Evolutionary conservation across 441 rosid genomes (phyloP).

Genomic region (Pelargonium australe): DNA sequence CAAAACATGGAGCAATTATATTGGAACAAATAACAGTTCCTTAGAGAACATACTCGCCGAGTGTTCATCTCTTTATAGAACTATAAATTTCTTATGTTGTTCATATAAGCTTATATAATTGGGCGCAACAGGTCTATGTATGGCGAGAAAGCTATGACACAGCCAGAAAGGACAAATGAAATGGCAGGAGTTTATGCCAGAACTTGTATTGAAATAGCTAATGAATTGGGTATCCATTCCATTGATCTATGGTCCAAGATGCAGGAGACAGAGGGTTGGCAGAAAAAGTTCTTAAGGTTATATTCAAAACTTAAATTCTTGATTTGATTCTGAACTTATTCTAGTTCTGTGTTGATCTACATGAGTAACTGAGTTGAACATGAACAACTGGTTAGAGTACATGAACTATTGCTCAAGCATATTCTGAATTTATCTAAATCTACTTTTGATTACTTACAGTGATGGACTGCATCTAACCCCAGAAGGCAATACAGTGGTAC

Average conservation of each 20-base stretch:
- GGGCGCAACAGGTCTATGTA: slow-evolving; percentile 45
- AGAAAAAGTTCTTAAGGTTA: slow-evolving; percentile 66
- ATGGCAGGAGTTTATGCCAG: slow-evolving; percentile 63
- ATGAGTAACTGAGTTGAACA: background rate
- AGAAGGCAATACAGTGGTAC: slow-evolving; percentile 69
- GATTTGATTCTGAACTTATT: background rate
- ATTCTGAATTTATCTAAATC: background rate
- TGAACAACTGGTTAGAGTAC: too few relatives aligned
- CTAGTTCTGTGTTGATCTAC: background rate
- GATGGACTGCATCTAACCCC: slow-evolving; percentile 82
- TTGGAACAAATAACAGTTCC: background rate
- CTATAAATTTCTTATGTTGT: background rate
- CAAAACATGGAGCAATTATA: background rate
- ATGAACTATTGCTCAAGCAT: background rate
- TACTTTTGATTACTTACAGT: slow-evolving; percentile 30
- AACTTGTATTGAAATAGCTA: slow-evolving; percentile 58
- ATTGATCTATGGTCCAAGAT: slow-evolving; percentile 82
- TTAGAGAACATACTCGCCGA: background rate
- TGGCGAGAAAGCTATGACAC: slow-evolving; percentile 64
- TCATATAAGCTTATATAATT: slow-evolving; percentile 3
- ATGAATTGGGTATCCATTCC: slow-evolving; percentile 48
- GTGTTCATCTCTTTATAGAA: background rate
- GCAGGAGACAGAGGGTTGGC: slow-evolving; percentile 81
- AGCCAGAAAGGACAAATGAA: slow-evolving; percentile 78
- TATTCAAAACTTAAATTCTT: background rate